Conservation (phyloP, 169 alveolate species). For the Babesia sp. region DNA sequence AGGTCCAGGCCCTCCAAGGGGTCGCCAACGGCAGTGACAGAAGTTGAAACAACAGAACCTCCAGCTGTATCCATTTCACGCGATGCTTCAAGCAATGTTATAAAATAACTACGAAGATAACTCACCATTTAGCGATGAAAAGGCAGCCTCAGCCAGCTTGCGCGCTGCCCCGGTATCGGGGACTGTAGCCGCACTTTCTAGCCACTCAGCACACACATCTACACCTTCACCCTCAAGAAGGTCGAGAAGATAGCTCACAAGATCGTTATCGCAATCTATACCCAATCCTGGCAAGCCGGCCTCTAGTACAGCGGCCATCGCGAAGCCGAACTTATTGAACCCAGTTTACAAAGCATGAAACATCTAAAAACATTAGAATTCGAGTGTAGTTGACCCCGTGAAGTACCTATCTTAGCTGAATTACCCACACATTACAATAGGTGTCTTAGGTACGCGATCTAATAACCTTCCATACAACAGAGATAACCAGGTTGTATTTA, state of each 20-base stretch:
- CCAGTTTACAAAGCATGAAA: no score
- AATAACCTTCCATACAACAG: no score
- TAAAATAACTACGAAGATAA: no score
- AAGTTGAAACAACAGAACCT: neutral
- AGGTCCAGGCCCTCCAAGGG: neutral
- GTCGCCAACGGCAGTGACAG: neutral
- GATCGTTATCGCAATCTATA: conserved; percentile 9
- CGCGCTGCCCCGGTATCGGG: neutral
- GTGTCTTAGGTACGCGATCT: no score
- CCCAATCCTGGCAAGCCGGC: conserved; percentile 16
- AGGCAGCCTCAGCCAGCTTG: conserved; percentile 11
- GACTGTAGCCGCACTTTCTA: conserved; percentile 11
- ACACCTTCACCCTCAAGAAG: conserved; percentile 10
- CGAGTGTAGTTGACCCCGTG: no score
- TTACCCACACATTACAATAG: no score
- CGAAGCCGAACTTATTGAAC: neutral
- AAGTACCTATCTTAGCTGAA: no score
- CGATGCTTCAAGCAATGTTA: no score
- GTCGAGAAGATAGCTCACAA: conserved; percentile 5
- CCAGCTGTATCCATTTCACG: no score
- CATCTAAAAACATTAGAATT: no score
- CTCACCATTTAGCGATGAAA: neutral
- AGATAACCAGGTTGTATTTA: no score
- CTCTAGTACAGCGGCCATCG: conserved; percentile 12
- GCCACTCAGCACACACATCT: conserved; percentile 29